phyloP scores from a whole-genome alignment of 768 basidiomycete genomes.

The Lactarius indigo region DNA sequence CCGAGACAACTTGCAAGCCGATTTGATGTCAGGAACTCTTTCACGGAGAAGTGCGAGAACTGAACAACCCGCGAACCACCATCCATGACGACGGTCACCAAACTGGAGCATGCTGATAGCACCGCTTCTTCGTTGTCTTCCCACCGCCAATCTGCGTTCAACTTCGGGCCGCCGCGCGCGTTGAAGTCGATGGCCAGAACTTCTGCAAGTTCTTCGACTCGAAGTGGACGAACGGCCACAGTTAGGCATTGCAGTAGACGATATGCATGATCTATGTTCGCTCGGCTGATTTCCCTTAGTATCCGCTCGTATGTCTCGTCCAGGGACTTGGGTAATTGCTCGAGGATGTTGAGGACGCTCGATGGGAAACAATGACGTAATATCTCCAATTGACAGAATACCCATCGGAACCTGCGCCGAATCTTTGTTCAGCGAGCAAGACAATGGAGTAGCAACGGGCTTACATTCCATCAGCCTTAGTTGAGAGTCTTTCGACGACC shows the following conservation, averaged over 20 bases:
- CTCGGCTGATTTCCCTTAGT: not conserved
- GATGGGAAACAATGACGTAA: not conserved
- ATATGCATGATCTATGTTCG: not conserved
- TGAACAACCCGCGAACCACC: not conserved
- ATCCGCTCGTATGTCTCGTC: slow-evolving; percentile 1
- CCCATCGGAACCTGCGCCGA: not conserved
- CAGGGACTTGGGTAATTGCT: not conserved
- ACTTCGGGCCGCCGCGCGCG: not conserved
- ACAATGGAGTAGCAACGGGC: not conserved
- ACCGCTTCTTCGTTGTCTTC: not conserved
- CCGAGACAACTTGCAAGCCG: not conserved
- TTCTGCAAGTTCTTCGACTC: slow-evolving; percentile 2
- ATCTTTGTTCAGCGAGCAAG: too few species aligned
- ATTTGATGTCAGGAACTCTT: not conserved
- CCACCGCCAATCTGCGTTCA: not conserved
- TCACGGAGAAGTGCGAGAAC: too few species aligned
- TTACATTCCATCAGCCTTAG: not conserved
- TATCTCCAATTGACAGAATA: not conserved
- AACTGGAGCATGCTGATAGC: not conserved
- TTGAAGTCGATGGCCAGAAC: not conserved
- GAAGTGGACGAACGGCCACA: not conserved
- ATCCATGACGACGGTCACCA: not conserved
- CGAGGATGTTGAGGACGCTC: not conserved
- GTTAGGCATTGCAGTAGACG: not conserved
- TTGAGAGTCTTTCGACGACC: not conserved